Conservation (phyloP, 306 rosid genomes). For the Cicer chorassanicum region DNA sequence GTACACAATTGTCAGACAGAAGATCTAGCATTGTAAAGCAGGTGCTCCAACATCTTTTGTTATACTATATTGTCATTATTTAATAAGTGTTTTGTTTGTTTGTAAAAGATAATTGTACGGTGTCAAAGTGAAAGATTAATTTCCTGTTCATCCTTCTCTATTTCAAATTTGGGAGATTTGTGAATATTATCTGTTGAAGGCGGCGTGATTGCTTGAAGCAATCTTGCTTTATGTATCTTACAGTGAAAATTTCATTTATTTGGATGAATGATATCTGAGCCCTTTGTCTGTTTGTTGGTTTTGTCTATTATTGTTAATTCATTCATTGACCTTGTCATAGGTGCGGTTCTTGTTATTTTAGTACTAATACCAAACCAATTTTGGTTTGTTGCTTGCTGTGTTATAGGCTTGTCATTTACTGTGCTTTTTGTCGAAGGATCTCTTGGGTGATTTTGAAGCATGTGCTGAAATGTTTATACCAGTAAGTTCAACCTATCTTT, state of each 20-base stretch:
- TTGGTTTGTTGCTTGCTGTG: slow-evolving; percentile 38
- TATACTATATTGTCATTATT: slow-evolving; percentile 26
- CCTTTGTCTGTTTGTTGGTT: slow-evolving; percentile 2
- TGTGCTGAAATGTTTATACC: slow-evolving; percentile 94
- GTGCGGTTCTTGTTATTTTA: slow-evolving; percentile 28
- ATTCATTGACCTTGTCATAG: slow-evolving; percentile 35
- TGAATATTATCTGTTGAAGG: slow-evolving; percentile 36
- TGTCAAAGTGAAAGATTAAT: slow-evolving; percentile 26
- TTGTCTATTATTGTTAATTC: slow-evolving; percentile 37
- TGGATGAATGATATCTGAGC: slow-evolving; percentile 29
- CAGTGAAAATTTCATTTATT: slow-evolving; percentile 5
- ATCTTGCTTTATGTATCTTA: slow-evolving; percentile 32
- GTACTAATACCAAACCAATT: slow-evolving; percentile 28
- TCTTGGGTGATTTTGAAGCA: slow-evolving; percentile 95
- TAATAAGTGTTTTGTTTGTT: slow-evolving; percentile 5
- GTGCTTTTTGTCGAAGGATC: slow-evolving; percentile 95
- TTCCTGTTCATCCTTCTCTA: slow-evolving; percentile 21
- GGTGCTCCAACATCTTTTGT: slow-evolving; percentile 54
- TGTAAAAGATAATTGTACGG: slow-evolving; percentile 4
- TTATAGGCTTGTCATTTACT: slow-evolving; percentile 91
- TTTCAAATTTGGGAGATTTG: slow-evolving; percentile 21
- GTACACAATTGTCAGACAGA: slow-evolving; percentile 92
- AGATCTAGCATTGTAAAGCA: slow-evolving; percentile 98
- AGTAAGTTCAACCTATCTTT: slow-evolving; percentile 61
- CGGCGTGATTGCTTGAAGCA: slow-evolving; percentile 13